Evolutionary conservation across 768 basidiomycete genomes (phyloP), one percentile per base, ranked within the genome.

Genomic region (Lepiota subincarnata): DNA sequence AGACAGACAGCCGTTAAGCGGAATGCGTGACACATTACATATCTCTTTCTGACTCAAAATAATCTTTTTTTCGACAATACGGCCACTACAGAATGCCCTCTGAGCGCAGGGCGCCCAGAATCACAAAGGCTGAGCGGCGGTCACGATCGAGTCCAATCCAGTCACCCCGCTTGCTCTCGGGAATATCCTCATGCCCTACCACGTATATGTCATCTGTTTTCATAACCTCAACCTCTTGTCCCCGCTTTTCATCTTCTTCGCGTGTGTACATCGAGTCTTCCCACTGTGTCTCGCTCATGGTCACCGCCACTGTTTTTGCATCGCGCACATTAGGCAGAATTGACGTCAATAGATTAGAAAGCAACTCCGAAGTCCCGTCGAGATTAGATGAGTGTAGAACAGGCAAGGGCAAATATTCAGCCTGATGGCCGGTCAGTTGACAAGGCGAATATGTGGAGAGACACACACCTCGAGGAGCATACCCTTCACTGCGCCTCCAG

Each of bases 131-230:
- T 10, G 88, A 89, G 55, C 89, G 72, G 50, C 85, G 78, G 63
- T 92, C 89, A 64, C 89, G 79, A 61, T 90, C 86, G 35, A 88
- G 76, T 1, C 89, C 89, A 24, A 77, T 66, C 89, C 90, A 92
- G 60, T 91, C 89, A 1, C 82, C 82, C 54, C 73, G 73, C 50
- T 70, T 76, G 58, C 73, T 72, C 5, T 65, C 66, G 3, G 75
- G 69, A 6, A 76, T 68, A 42, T 80, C 81, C 14, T 82, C 82
- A 40, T 82, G 79, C 0, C 83, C 86, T 52, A 71, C 78, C 3
- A 78, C 80, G 61, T 83, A 89, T 7, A 89, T 74, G 52, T 84
- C 80, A 18, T 86, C 79, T 6, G 39, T 49, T 26, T 56, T 43
- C 40, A 34, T 51, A 19, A 36, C 44, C 60, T 55, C 39, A 42